Evolutionary conservation across 2,329 filamentous ascomycete species (phyloP).

Genomic region (Hirsutella thompsonii): DNA sequence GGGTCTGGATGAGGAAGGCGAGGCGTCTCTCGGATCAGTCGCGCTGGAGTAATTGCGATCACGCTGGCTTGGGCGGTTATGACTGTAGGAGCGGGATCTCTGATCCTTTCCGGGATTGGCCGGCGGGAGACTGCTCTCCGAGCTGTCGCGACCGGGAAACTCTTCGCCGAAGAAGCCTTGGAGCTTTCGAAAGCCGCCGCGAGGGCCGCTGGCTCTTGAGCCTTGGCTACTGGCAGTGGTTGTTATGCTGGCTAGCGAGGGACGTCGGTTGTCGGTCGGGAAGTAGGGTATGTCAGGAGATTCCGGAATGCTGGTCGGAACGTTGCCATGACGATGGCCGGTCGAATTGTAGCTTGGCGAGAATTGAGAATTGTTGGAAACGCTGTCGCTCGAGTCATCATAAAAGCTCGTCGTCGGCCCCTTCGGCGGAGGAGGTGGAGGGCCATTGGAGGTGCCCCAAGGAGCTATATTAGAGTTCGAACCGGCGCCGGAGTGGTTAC

Average conservation of each 20-base stretch:
- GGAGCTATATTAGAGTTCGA: conserved; percentile 37
- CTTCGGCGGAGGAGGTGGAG: conserved; percentile 20
- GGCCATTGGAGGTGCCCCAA: conserved; percentile 38
- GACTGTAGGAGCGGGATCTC: conserved; percentile 50
- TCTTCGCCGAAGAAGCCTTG: conserved; percentile 92
- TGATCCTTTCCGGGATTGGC: conserved; percentile 40
- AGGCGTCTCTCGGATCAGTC: conserved; percentile 59
- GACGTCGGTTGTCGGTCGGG: conserved; percentile 58
- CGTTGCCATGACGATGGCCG: conserved; percentile 14
- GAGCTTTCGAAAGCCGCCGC: conserved; percentile 67
- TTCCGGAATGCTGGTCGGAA: conserved; percentile 33
- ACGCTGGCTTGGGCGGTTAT: conserved; percentile 43
- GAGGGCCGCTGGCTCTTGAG: conserved; percentile 59
- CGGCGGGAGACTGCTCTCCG: conserved; percentile 52
- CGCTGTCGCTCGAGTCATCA: conserved; percentile 62
- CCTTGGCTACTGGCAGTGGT: conserved; percentile 76
- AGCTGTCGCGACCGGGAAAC: conserved; percentile 60
- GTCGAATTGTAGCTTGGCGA: conserved; percentile 54
- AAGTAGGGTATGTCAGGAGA: conserved; percentile 48
- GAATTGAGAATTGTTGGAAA: conserved; percentile 48
- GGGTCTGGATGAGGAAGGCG: conserved; percentile 64
- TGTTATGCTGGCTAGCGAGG: conserved; percentile 70
- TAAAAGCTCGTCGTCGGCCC: conserved; percentile 48
- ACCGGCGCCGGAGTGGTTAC: conserved; percentile 29
- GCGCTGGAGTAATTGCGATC: conserved; percentile 73